Conservation (phyloP, 2,329 filamentous ascomycete species). For the Hypoxylon sp. region DNA sequence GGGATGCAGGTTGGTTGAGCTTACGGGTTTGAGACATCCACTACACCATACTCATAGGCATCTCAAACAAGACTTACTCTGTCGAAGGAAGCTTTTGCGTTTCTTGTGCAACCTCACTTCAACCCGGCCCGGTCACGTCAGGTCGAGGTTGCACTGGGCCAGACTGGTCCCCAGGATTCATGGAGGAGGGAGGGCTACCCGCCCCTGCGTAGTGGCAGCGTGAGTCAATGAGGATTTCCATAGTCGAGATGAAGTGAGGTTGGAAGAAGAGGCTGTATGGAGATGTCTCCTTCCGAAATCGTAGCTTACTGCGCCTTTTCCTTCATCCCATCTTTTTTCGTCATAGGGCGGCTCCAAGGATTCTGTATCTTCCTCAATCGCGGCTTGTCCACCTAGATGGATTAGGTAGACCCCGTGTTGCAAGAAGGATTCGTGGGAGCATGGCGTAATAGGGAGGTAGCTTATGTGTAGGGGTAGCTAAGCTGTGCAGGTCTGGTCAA, state of each 20-base stretch:
- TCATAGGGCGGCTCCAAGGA: constrained; percentile 6
- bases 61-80: constrained; percentile 3
- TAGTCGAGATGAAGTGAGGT: constrained; percentile 9
- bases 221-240: constrained; percentile 13
- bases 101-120: constrained; percentile 22
- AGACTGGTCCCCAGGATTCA: constrained; percentile 10
- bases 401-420: constrained; percentile 2
- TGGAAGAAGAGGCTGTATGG: neutral
- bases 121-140: constrained; percentile 4
- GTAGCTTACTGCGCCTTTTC: constrained; percentile 9
- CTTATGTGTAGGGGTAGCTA: neutral
- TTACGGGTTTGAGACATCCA: neutral
- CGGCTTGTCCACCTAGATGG: constrained; percentile 6
- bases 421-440: constrained; percentile 15
- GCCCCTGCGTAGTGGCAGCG: neutral
- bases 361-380: neutral
- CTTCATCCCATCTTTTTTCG: constrained; percentile 8
- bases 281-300: constrained; percentile 8
- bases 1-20: neutral
- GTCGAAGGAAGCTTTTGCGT: constrained; percentile 8
- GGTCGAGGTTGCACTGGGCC: neutral
- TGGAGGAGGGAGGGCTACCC: neutral
- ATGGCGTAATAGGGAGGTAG: constrained; percentile 13
- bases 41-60: neutral
- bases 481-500: neutral